Conservation (phyloP, 2,329 filamentous ascomycete genomes). For the Fusarium praegraminearum region DNA sequence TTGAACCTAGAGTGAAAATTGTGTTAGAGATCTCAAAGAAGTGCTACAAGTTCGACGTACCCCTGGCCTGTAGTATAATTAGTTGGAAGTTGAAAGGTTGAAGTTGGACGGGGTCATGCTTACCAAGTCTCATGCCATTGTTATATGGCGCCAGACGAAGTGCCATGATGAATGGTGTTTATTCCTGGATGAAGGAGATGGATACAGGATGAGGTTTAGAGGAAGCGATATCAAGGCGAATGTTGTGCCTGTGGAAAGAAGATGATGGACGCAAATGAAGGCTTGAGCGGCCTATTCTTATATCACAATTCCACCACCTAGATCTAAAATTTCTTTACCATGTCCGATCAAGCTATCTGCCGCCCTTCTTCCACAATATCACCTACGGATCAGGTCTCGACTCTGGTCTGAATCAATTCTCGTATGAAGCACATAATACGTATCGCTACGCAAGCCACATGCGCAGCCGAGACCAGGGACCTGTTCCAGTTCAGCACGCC, state of each 20-base stretch:
- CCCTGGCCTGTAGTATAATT: neutral
- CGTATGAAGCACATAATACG: neutral
- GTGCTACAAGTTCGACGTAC: neutral
- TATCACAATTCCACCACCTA: neutral
- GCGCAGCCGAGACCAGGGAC: neutral
- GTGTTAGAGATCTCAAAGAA: neutral
- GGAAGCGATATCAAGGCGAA: neutral
- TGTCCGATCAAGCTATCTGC: neutral
- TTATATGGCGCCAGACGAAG: conserved; percentile 1
- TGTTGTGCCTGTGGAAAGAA: neutral
- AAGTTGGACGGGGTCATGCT: neutral
- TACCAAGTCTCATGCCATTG: conserved; percentile 13
- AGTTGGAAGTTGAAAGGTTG: neutral
- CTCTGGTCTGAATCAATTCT: neutral
- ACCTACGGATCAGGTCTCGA: neutral
- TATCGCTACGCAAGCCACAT: neutral
- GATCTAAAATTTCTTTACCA: too few species aligned
- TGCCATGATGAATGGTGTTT: neutral
- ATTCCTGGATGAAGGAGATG: neutral
- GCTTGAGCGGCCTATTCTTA: neutral
- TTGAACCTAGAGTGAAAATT: neutral
- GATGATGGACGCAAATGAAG: neutral
- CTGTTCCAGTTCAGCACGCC: neutral
- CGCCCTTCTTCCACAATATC: neutral
- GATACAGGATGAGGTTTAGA: neutral